Percentiles rank a stretch among this genome's conserved stretches.
Conservation (phyloP, 1,284 basidiomycete species). For the Hemileia vastatrix region DNA sequence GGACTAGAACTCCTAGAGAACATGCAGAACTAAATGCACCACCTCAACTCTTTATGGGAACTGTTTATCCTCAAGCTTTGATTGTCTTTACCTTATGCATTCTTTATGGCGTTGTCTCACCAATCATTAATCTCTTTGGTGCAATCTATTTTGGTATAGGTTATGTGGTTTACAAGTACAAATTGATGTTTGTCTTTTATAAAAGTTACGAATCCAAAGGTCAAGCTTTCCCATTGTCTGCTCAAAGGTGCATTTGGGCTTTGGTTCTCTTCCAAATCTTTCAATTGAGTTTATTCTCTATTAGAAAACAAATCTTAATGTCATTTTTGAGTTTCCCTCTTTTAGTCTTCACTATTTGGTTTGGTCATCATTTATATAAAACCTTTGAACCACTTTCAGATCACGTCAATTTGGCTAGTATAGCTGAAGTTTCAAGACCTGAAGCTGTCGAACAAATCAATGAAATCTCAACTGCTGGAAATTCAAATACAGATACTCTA, state of each 20-base stretch:
- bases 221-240: conserved; percentile 70
- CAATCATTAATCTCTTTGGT: conserved; percentile 40
- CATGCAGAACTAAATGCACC: conserved; percentile 94
- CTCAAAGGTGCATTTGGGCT: conserved; percentile 41
- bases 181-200: conserved; percentile 62
- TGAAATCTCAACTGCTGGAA: neutral
- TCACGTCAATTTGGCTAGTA: conserved; percentile 23
- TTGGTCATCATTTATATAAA: conserved; percentile 28
- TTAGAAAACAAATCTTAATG: no score
- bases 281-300: no score
- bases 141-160: conserved; percentile 39
- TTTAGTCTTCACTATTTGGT: conserved; percentile 36
- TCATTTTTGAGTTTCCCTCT: no score
- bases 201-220: conserved; percentile 86
- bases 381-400: conserved; percentile 34
- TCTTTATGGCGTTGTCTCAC: conserved; percentile 42
- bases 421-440: neutral
- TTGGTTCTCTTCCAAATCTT: no score
- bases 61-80: conserved; percentile 43
- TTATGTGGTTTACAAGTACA: conserved; percentile 45
- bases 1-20: no score
- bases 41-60: conserved; percentile 60
- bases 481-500: conserved; percentile 1
- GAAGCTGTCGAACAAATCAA: conserved; percentile 28
- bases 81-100: conserved; percentile 43